A percentile compares a stretch with the other conserved stretches of the same genome.
These are phyloP conservation scores for Chloranthus sessilifolius DNA, from an alignment of 164 flowering plant genomes.

Conservation along the genomic window DNA sequence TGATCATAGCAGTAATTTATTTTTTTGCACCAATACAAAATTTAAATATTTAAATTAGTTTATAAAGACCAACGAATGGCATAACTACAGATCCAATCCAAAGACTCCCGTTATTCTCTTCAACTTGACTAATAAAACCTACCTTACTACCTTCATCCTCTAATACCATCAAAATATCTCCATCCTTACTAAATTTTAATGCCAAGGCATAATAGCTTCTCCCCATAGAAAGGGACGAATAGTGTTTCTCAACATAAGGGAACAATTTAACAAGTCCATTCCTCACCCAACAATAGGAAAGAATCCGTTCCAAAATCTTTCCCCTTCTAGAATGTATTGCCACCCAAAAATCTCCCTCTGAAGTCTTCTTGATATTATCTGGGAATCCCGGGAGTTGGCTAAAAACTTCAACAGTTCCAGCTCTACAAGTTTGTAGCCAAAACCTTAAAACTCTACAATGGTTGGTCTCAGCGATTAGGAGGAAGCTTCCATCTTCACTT, in stretches of 20 bases:
- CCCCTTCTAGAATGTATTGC: conserved; percentile 8
- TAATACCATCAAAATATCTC: neutral
- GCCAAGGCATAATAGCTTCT: conserved; percentile 1
- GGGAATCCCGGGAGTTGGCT: conserved; percentile 21
- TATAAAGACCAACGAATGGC: neutral
- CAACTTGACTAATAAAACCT: neutral
- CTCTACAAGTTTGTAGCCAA: conserved; percentile 19
- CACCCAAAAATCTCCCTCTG: conserved; percentile 24
- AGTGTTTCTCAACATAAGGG: neutral
- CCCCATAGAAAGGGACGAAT: neutral
- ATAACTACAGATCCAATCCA: conserved; percentile 3
- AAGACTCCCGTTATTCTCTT: neutral
- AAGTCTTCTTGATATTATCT: conserved; percentile 22
- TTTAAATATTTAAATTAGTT: too few relatives aligned
- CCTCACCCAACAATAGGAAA: neutral
- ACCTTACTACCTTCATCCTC: conserved; percentile 2
- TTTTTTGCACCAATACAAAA: too few relatives aligned
- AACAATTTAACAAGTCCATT: neutral
- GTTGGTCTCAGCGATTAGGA: conserved; percentile 21
- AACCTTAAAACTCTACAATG: conserved; percentile 5
- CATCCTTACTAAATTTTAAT: conserved; percentile 1
- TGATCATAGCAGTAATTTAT: too few relatives aligned
- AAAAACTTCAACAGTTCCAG: conserved; percentile 11
- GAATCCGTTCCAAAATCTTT: neutral
- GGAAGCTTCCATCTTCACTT: conserved; percentile 24